A percentile compares a stretch with the other conserved stretches of the same genome.
Conservation (phyloP, 495 filamentous ascomycete genomes). For the Neurospora cerealis region DNA sequence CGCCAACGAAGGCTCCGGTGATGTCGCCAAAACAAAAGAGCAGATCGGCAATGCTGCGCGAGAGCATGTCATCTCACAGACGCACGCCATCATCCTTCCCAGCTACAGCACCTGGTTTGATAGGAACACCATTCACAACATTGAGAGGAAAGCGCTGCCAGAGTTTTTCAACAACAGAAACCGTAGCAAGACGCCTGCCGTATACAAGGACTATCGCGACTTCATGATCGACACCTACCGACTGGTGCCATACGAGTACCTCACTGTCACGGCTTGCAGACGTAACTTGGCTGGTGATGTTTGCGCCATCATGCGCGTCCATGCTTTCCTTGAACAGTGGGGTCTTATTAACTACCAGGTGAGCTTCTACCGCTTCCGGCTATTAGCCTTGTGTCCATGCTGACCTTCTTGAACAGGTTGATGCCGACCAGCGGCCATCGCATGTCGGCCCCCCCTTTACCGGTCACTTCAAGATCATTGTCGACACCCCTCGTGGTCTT, state of each 20-base stretch:
- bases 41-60: constrained; percentile 75
- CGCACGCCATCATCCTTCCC: constrained; percentile 86
- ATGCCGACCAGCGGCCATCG: constrained; percentile 87
- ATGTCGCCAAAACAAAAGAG: constrained; percentile 54
- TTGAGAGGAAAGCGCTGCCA: constrained; percentile 84
- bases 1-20: constrained; percentile 28
- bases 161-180: constrained; percentile 98
- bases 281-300: constrained; percentile 95
- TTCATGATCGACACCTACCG: constrained; percentile 99
- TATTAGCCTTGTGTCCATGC: background rate
- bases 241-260: constrained; percentile 87
- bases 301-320: constrained; percentile 96
- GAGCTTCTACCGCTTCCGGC: constrained; percentile 8
- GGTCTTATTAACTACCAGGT: constrained; percentile 98
- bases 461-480: constrained; percentile 87
- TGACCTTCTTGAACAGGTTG: constrained; percentile 53
- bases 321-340: constrained; percentile 98
- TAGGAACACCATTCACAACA: constrained; percentile 79
- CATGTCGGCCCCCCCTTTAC: constrained; percentile 95
- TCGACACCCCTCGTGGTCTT: constrained; percentile 88
- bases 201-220: constrained; percentile 97
- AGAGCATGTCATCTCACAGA: constrained; percentile 83
- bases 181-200: constrained; percentile 92
- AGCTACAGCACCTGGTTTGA: constrained; percentile 98
- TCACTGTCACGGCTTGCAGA: constrained; percentile 95